Evolutionary conservation across 805 yeast genomes (phyloP).

Genomic region (Kluyveromyces nonfermentans): DNA sequence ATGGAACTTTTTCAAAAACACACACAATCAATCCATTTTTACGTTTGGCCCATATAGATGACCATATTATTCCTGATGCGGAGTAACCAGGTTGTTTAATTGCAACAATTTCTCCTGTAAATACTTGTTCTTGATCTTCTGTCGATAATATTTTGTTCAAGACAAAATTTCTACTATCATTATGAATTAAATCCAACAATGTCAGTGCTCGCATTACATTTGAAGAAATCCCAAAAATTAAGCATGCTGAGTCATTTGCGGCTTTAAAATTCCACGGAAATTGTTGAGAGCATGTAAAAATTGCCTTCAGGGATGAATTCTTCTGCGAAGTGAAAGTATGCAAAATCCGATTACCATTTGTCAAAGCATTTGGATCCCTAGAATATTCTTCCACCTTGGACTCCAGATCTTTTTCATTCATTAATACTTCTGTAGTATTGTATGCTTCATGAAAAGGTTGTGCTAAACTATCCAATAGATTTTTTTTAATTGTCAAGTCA

Average conservation of each 20-base stretch:
- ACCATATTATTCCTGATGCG: slow-evolving; percentile 52
- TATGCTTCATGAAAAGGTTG: slow-evolving; percentile 28
- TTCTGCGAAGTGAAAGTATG: slow-evolving; percentile 63
- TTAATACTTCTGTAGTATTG: slow-evolving; percentile 12
- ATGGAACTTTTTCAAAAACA: slow-evolving; percentile 79
- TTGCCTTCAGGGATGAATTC: slow-evolving; percentile 69
- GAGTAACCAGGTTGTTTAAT: slow-evolving; percentile 53
- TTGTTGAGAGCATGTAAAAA: slow-evolving; percentile 65
- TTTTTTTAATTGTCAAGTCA: slow-evolving; percentile 16
- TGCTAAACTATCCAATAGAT: slow-evolving; percentile 26
- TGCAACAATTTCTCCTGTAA: slow-evolving; percentile 80
- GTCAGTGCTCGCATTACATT: slow-evolving; percentile 51
- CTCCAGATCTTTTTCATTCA: slow-evolving; percentile 13
- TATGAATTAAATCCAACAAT: slow-evolving; percentile 67
- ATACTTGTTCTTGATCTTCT: slow-evolving; percentile 41
- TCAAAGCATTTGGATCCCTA: slow-evolving; percentile 3
- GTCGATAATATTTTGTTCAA: slow-evolving; percentile 40
- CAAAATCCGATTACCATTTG: slow-evolving; percentile 34
- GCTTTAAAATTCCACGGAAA: slow-evolving; percentile 77
- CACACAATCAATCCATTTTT: slow-evolving; percentile 63
- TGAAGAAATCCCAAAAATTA: slow-evolving; percentile 74
- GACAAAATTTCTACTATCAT: slow-evolving; percentile 65
- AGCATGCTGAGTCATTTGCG: slow-evolving; percentile 82
- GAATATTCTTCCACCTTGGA: slow-evolving; percentile 29
- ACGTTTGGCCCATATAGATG: slow-evolving; percentile 84